Evolutionary conservation across 139 green algal genomes (phyloP), one percentile per base, ranked within the genome.

Genomic region (Pycnococcus provasolii): DNA sequence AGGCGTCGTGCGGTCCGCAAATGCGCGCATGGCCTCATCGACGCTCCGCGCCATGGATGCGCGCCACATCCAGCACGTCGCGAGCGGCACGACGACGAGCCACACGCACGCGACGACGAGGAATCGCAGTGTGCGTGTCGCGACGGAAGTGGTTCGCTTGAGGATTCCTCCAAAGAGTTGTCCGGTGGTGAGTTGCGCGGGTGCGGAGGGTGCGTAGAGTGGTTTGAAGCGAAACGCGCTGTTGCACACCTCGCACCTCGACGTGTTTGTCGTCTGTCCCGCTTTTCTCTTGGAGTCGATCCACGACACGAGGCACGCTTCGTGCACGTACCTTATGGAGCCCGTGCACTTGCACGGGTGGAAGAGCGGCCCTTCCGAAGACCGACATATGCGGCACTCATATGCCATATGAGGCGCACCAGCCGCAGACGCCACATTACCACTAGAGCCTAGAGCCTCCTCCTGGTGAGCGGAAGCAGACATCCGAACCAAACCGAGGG

Each of bases 281-380:
- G 26, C 26, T 26, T 26, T 26, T 26, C 26, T 26, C 26, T 26
- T 26, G 26, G 26, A 26, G 26, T 65, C 52, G 8, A 89, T 70
- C 83, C 83, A 89, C 43, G 81, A 66, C 4, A 78, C 69, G 2
- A 89, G 46, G 67, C 83, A 89, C 40, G 74, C 67, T 66, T 89
- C 68, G 64, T 89, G 83, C 6, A 89, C 83, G 57, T 79, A 85
- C 58, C 81, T 80, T 61, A 89, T 89, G 72, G 68, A 83, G 39
- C 83, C 83, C 37, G 64, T 79, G 65, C 82, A 88, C 5, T 70
- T 75, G 71, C 83, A 88, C 2, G 83, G 83, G 64, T 85, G 69
- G 59, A 77, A 89, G 58, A 89, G 68, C 40, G 58, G 51, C 13
- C 67, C 70, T 3, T 39, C 53, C n/a, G 53, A 46, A 41, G 62